These are phyloP conservation scores for Leccinum ochraceum DNA, from an alignment of 768 basidiomycete species.

Conservation along the genomic window DNA sequence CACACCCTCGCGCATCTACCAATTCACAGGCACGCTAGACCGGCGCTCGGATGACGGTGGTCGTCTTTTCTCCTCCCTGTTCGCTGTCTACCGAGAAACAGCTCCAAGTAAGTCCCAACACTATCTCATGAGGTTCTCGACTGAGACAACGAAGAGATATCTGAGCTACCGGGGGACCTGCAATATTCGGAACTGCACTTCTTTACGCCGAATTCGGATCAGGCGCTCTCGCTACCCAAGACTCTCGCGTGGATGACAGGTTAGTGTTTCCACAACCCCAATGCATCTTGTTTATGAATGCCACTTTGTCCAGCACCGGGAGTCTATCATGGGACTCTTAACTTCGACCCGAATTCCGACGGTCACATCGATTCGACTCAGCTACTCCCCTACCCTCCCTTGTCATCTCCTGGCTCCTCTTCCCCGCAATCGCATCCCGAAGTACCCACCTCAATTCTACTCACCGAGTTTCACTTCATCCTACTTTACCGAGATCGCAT, in stretches of 20 bases:
- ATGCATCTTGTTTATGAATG: constrained; percentile 5
- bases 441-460: constrained; percentile 70
- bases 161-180: constrained; percentile 83
- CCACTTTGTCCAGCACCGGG: constrained; percentile 62
- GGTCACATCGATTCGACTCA: constrained; percentile 77
- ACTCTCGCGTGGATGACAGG: constrained; percentile 92
- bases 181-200: constrained; percentile 80
- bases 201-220: constrained; percentile 69
- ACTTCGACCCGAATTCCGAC: constrained; percentile 67
- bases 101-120: constrained; percentile 69
- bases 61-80: constrained; percentile 72
- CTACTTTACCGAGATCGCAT: constrained; percentile 81
- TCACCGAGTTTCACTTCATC: constrained; percentile 93
- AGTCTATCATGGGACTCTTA: constrained; percentile 81
- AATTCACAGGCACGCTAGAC: constrained; percentile 74
- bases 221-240: constrained; percentile 68
- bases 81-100: constrained; percentile 70
- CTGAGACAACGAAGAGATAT: constrained; percentile 63
- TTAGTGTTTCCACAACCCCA: constrained; percentile 32
- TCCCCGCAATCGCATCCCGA: constrained; percentile 31
- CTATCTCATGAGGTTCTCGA: constrained; percentile 1
- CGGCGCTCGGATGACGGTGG: constrained; percentile 73
- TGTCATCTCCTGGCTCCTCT: constrained; percentile 31
- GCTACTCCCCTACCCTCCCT: constrained; percentile 72
- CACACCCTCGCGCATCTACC: constrained; percentile 87